Evolutionary conservation across 768 basidiomycete species (phyloP).

Genomic region (Naganishia friedmannii): DNA sequence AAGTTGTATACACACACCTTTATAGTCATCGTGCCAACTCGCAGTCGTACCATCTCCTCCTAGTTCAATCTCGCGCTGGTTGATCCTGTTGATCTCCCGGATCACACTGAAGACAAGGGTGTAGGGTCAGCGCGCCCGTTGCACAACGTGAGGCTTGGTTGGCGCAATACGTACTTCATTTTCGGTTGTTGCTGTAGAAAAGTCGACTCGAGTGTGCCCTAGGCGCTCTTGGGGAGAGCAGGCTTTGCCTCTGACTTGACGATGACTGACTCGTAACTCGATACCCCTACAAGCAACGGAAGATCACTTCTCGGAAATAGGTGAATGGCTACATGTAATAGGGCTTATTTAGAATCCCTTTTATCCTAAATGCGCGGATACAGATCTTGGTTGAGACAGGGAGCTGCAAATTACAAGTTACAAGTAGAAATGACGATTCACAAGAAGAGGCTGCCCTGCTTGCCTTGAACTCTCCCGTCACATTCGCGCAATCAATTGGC

Average conservation of each 20-base stretch:
- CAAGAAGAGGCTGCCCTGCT: too few species aligned
- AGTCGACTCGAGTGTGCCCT: too few species aligned
- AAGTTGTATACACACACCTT: constrained; percentile 56
- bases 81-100: constrained; percentile 88
- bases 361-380: background rate
- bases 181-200: background rate
- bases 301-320: too few species aligned
- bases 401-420: background rate
- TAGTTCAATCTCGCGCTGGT: constrained; percentile 79
- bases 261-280: too few species aligned
- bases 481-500: background rate
- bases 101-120: constrained; percentile 65
- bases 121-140: background rate
- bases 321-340: too few species aligned
- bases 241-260: too few species aligned
- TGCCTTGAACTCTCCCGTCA: too few species aligned
- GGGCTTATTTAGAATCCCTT: too few species aligned
- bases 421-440: constrained; percentile 1
- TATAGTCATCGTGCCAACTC: constrained; percentile 93
- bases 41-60: constrained; percentile 61
- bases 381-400: background rate
- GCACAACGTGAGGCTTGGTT: background rate
- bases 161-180: constrained; percentile 10
- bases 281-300: too few species aligned
- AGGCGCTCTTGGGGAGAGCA: too few species aligned